phyloP scores from a whole-genome alignment of 805 yeast species.

The Sugiyamaella marilandica region DNA sequence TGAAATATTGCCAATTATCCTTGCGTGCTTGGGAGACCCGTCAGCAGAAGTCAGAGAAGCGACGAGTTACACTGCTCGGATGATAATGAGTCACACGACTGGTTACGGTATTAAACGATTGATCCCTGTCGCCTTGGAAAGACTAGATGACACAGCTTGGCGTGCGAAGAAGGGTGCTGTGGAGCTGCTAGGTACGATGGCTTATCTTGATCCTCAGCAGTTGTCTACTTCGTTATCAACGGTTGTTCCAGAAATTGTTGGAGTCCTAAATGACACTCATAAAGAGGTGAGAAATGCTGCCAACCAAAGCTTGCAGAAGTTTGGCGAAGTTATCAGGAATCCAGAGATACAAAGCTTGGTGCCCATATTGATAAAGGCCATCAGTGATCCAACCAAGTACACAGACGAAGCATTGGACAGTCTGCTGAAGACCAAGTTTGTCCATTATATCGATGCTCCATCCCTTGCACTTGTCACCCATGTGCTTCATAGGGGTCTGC shows the following conservation, averaged over 20 bases:
- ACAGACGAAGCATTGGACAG: slow-evolving; percentile 86
- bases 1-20: slow-evolving; percentile 75
- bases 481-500: slow-evolving; percentile 92
- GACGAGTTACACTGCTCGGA: slow-evolving; percentile 78
- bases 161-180: slow-evolving; percentile 96
- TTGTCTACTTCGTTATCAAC: slow-evolving; percentile 81
- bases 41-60: slow-evolving; percentile 84
- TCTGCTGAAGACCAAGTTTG: slow-evolving; percentile 84
- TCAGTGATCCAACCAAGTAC: slow-evolving; percentile 89
- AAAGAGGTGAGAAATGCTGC: slow-evolving; percentile 97
- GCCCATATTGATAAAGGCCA: slow-evolving; percentile 81
- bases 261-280: slow-evolving; percentile 90
- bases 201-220: slow-evolving; percentile 92
- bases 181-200: slow-evolving; percentile 95
- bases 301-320: slow-evolving; percentile 76
- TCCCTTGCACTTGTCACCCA: slow-evolving; percentile 92
- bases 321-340: slow-evolving; percentile 95
- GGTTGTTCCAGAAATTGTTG: slow-evolving; percentile 94
- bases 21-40: slow-evolving; percentile 80
- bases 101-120: slow-evolving; percentile 86
- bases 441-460: slow-evolving; percentile 97
- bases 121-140: slow-evolving; percentile 84
- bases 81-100: slow-evolving; percentile 86
- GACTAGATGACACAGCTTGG: slow-evolving; percentile 89
- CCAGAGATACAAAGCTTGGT: slow-evolving; percentile 95